These are phyloP conservation scores for Annona squamosa DNA, from an alignment of 164 flowering plant genomes.

Conservation along the genomic window DNA sequence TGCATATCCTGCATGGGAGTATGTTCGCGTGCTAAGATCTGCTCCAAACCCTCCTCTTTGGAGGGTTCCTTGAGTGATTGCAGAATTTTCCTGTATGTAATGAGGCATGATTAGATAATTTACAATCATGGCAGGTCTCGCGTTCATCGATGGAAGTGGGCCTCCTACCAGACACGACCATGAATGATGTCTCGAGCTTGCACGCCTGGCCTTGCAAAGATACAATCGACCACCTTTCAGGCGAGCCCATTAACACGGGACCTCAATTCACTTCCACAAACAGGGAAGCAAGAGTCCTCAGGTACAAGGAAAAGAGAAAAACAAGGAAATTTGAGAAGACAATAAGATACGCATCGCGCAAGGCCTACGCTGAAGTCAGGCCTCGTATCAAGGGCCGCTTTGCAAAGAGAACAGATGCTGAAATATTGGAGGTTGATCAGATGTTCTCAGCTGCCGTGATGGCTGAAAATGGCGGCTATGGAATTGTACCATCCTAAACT, in stretches of 20 bases:
- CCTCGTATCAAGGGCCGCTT: conserved; percentile 91
- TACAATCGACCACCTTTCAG: conserved; percentile 58
- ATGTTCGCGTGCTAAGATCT: no score
- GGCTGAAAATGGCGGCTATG: conserved; percentile 47
- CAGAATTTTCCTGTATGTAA: neutral
- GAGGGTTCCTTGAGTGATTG: neutral
- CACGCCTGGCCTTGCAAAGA: conserved; percentile 50
- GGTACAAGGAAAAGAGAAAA: conserved; percentile 86
- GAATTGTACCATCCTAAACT: conserved; percentile 56
- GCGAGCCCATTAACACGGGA: conserved; percentile 38
- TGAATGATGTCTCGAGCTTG: conserved; percentile 42
- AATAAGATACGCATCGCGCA: conserved; percentile 87
- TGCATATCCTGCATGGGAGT: no score
- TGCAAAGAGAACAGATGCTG: conserved; percentile 67
- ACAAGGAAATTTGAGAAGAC: conserved; percentile 88
- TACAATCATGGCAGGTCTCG: conserved; percentile 18
- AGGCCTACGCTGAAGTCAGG: conserved; percentile 87
- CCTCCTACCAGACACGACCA: conserved; percentile 58
- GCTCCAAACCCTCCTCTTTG: no score
- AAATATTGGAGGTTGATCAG: conserved; percentile 49
- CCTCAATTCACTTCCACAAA: conserved; percentile 53
- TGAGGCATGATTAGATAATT: neutral
- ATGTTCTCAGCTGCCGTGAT: conserved; percentile 48
- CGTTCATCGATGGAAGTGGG: conserved; percentile 59
- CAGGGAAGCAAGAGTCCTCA: conserved; percentile 74